A percentile compares a stretch with the other conserved stretches of the same genome.
Conservation (phyloP, 2,329 filamentous ascomycete genomes). For the Apiospora rasikravindrae region DNA sequence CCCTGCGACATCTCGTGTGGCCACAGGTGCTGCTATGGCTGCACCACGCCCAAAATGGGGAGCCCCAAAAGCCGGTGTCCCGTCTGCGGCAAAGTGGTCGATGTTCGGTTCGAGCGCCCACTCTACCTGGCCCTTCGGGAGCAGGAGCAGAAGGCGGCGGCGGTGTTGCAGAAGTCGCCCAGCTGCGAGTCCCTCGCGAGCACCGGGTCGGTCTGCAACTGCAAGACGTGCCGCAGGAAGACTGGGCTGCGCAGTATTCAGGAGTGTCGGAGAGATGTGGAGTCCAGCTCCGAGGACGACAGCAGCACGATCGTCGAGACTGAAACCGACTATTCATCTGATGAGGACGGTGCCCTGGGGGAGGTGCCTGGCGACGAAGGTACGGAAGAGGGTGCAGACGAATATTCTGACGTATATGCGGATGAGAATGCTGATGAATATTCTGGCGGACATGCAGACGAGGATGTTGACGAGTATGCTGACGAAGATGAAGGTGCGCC, state of each 20-base stretch:
- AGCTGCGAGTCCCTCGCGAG: neutral
- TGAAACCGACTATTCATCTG: neutral
- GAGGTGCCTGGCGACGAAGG: neutral
- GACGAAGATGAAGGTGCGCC: neutral
- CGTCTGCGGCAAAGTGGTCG: neutral
- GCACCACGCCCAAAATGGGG: neutral
- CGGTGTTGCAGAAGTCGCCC: neutral
- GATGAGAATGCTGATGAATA: too few species aligned
- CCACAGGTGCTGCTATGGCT: neutral
- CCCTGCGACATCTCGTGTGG: neutral
- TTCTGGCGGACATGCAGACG: neutral
- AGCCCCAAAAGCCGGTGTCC: neutral
- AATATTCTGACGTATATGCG: constrained; percentile 16
- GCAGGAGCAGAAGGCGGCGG: neutral
- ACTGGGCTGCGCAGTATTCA: too few species aligned
- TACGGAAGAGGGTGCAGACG: neutral
- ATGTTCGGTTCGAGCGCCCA: neutral
- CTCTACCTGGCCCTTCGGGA: neutral
- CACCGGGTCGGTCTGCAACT: too few species aligned
- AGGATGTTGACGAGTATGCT: constrained; percentile 16
- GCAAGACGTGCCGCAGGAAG: neutral
- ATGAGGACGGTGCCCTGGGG: neutral
- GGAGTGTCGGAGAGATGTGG: neutral
- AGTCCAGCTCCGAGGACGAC: neutral
- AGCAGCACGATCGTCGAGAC: neutral